These are phyloP conservation scores for Jatropha podagrica DNA, from an alignment of 441 rosid species.

Conservation along the genomic window DNA sequence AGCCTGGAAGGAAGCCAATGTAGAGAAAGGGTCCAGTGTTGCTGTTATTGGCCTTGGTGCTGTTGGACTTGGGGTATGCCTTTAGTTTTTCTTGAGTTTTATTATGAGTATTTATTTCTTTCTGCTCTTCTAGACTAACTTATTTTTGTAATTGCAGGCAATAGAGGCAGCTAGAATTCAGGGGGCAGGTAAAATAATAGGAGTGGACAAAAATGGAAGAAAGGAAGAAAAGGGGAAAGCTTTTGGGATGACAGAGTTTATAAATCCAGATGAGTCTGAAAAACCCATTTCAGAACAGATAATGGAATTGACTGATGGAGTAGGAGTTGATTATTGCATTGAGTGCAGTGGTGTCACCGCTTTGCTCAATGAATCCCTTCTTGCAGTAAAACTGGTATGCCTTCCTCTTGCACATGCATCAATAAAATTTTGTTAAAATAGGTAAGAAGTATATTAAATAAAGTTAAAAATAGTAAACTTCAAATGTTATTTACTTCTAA, in stretches of 20 bases:
- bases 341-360: conserved; percentile 39
- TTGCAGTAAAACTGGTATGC: conserved; percentile 38
- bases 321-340: conserved; percentile 47
- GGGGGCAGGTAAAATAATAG: conserved; percentile 46
- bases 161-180: conserved; percentile 36
- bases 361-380: conserved; percentile 36
- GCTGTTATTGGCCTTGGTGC: conserved; percentile 66
- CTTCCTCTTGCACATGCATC: neutral
- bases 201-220: conserved; percentile 41
- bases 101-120: too few species aligned
- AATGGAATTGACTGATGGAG: conserved; percentile 35
- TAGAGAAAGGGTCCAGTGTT: conserved; percentile 50
- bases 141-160: conserved; percentile 27
- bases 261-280: conserved; percentile 33
- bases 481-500: too few species aligned
- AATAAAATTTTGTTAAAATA: neutral
- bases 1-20: conserved; percentile 54
- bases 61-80: conserved; percentile 59
- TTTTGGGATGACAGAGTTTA: conserved; percentile 52
- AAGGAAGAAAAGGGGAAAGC: conserved; percentile 39
- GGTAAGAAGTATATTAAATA: too few species aligned
- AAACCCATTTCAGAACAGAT: conserved; percentile 35
- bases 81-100: neutral
- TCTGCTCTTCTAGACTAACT: too few species aligned
- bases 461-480: too few species aligned